These are phyloP conservation scores for Leccinum pellstonianum DNA, from an alignment of 768 basidiomycete genomes.

Conservation along the genomic window DNA sequence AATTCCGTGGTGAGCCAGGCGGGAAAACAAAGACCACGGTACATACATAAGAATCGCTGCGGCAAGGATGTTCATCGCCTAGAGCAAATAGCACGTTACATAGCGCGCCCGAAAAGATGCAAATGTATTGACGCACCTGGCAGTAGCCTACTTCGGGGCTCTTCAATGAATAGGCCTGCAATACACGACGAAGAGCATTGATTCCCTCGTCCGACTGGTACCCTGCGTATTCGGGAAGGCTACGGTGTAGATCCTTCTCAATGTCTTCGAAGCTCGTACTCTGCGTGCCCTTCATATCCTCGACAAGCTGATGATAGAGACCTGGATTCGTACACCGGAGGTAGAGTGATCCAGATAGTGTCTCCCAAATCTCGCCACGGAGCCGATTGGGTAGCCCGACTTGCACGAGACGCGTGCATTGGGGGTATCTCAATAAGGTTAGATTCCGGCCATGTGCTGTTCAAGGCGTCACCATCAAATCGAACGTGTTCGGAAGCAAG, in stretches of 20 bases:
- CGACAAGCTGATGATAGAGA: constrained; percentile 70
- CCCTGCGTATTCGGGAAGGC: constrained; percentile 94
- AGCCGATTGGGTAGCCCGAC: constrained; percentile 94
- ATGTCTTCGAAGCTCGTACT: constrained; percentile 96
- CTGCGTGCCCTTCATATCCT: constrained; percentile 73
- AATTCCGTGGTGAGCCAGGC: constrained; percentile 9
- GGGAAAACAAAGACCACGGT: background rate
- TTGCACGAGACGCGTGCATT: constrained; percentile 95
- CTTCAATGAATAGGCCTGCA: constrained; percentile 94
- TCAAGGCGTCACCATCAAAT: constrained; percentile 12
- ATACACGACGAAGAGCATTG: constrained; percentile 75
- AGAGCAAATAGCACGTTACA: constrained; percentile 7
- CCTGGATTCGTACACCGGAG: constrained; percentile 87
- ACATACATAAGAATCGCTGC: constrained; percentile 91
- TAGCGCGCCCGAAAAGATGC: background rate
- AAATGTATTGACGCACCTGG: constrained; percentile 51
- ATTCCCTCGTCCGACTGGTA: constrained; percentile 93
- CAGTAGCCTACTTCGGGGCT: constrained; percentile 96
- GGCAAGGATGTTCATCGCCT: constrained; percentile 98
- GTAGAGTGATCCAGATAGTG: constrained; percentile 89
- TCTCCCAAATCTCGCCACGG: constrained; percentile 98
- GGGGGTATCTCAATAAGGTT: constrained; percentile 93
- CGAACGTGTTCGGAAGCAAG: background rate
- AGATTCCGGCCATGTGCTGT: constrained; percentile 90
- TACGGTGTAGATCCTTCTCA: constrained; percentile 95